These are phyloP conservation scores for Penicillium waksmanii DNA, from an alignment of 495 filamentous ascomycete genomes.

Conservation along the genomic window DNA sequence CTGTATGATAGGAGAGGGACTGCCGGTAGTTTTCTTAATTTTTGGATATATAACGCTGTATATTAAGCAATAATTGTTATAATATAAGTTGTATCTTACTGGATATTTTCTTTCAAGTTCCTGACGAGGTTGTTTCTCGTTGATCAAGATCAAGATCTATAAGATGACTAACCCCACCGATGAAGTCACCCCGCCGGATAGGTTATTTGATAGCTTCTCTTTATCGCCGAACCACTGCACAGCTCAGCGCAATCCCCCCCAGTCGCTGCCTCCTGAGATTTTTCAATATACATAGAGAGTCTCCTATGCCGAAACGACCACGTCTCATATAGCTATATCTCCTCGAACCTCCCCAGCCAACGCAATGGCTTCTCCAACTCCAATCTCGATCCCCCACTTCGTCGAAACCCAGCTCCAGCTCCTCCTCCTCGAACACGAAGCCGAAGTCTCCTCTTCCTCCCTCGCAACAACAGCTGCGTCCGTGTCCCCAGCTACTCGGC, in stretches of 20 bases:
- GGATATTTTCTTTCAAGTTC: background rate
- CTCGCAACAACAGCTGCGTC: slow-evolving; percentile 71
- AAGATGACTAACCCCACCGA: slow-evolving; percentile 23
- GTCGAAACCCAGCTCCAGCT: slow-evolving; percentile 77
- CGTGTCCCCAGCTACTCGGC: slow-evolving; percentile 69
- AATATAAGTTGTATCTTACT: background rate
- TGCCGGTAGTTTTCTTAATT: too few relatives aligned
- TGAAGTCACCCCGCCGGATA: slow-evolving; percentile 15
- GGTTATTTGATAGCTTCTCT: slow-evolving; percentile 12
- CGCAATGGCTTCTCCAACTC: slow-evolving; percentile 25
- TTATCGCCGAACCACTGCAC: slow-evolving; percentile 15
- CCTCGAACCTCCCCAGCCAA: background rate
- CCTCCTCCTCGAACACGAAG: slow-evolving; percentile 74
- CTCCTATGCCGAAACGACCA: background rate
- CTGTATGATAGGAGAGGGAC: slow-evolving; percentile 6
- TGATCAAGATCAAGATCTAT: slow-evolving; percentile 26
- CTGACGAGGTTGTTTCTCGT: background rate
- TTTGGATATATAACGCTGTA: background rate
- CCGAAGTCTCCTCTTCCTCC: slow-evolving; percentile 57
- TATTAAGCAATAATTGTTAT: background rate
- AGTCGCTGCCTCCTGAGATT: too few relatives aligned
- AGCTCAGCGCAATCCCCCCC: background rate
- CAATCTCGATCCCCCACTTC: slow-evolving; percentile 73
- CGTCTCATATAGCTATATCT: background rate
- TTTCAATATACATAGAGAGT: too few relatives aligned